Conservation (phyloP, 768 basidiomycete genomes). For the Kondoa subrosea region DNA sequence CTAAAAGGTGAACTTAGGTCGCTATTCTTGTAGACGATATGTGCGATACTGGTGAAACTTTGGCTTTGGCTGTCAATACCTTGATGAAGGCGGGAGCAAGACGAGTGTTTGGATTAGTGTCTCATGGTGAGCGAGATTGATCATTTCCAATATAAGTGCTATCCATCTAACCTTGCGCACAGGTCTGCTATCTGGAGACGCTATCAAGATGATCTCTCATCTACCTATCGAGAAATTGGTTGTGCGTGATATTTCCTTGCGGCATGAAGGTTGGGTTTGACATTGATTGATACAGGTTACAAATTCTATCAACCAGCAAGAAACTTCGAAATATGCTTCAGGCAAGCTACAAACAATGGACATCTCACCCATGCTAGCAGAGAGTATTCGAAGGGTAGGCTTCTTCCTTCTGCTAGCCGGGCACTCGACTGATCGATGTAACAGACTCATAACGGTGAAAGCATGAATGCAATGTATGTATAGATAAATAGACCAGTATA, state of each 20-base stretch:
- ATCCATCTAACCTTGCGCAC: slow-evolving; percentile 8
- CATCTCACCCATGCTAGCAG: slow-evolving; percentile 77
- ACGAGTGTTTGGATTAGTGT: slow-evolving; percentile 69
- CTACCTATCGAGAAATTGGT: slow-evolving; percentile 73
- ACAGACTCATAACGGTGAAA: slow-evolving; percentile 72
- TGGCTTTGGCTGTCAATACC: slow-evolving; percentile 66
- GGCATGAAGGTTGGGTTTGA: not conserved
- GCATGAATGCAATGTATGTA: too few species aligned
- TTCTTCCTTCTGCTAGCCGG: not conserved
- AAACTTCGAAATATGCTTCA: slow-evolving; percentile 41
- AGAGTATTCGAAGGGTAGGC: slow-evolving; percentile 61
- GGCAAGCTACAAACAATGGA: slow-evolving; percentile 77
- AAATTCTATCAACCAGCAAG: slow-evolving; percentile 76
- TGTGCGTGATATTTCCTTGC: slow-evolving; percentile 38
- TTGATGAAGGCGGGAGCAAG: slow-evolving; percentile 77
- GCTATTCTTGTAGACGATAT: slow-evolving; percentile 96
- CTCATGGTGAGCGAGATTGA: slow-evolving; percentile 51
- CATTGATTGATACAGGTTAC: slow-evolving; percentile 47
- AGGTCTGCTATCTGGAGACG: slow-evolving; percentile 67
- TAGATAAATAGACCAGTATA: too few species aligned
- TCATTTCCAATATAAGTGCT: slow-evolving; percentile 22
- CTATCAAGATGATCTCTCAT: slow-evolving; percentile 48
- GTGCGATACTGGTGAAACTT: slow-evolving; percentile 88
- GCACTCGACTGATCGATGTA: too few species aligned
- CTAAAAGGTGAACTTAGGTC: slow-evolving; percentile 38